phyloP scores from a whole-genome alignment of 441 rosid genomes.

The Jatropha multifida region DNA sequence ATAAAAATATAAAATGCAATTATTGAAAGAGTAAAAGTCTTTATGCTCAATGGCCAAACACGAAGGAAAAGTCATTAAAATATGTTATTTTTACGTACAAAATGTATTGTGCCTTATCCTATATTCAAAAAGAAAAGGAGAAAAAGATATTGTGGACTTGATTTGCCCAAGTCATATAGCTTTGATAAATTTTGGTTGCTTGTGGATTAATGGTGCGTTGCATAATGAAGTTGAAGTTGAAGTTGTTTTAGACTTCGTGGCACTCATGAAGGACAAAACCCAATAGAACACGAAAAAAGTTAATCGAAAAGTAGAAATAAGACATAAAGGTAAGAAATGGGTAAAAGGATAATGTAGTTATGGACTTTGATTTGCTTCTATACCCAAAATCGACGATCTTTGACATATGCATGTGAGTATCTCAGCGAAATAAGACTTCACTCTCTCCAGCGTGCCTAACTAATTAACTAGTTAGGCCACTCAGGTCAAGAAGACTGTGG shows the following conservation, averaged over 20 bases:
- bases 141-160: neutral
- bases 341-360: no score
- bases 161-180: neutral
- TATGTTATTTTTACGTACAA: no score
- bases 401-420: neutral
- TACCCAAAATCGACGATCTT: neutral
- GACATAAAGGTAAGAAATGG: neutral
- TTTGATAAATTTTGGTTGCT: neutral
- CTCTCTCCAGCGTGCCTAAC: neutral
- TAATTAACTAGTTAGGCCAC: no score
- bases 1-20: no score
- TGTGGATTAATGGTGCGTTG: neutral
- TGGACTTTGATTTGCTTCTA: neutral
- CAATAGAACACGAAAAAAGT: neutral
- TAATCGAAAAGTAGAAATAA: neutral
- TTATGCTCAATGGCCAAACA: no score
- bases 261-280: neutral
- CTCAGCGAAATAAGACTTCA: neutral
- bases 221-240: neutral
- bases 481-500: no score
- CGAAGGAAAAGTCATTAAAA: no score
- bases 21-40: no score
- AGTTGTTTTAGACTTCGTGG: neutral
- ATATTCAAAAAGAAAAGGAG: neutral
- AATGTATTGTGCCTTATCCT: neutral